These are phyloP conservation scores for Gloeopeniophorella convolvens DNA, from an alignment of 768 basidiomycete species.

Conservation along the genomic window DNA sequence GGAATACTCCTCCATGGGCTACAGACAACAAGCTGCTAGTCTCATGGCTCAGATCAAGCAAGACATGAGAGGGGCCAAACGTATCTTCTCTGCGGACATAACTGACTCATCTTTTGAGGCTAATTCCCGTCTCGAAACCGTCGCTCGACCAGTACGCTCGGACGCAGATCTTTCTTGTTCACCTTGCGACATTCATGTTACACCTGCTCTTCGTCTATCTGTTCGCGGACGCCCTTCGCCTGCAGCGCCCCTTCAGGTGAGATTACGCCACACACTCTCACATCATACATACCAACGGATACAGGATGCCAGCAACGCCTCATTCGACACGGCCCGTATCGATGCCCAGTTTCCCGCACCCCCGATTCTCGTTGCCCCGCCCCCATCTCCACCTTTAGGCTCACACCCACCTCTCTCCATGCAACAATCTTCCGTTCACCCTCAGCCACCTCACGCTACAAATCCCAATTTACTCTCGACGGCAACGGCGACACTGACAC, in stretches of 20 bases:
- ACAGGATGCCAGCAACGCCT: conserved; percentile 39
- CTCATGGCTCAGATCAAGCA: conserved; percentile 83
- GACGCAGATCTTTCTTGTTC: neutral
- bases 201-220: neutral
- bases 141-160: neutral
- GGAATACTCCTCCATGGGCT: conserved; percentile 55
- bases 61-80: conserved; percentile 70
- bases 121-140: neutral
- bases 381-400: conserved; percentile 22
- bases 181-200: neutral
- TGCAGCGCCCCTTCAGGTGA: neutral
- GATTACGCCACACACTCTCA: neutral
- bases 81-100: conserved; percentile 62
- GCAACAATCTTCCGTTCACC: conserved; percentile 11
- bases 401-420: conserved; percentile 17
- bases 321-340: conserved; percentile 31
- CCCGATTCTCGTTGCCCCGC: conserved; percentile 22
- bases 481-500: conserved; percentile 26
- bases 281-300: conserved; percentile 38
- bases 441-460: conserved; percentile 5
- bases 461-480: conserved; percentile 18
- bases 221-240: neutral
- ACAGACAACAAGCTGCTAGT: conserved; percentile 69
- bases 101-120: conserved; percentile 39
- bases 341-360: conserved; percentile 28